These are phyloP conservation scores for Cryomyces minteri DNA, from an alignment of 495 filamentous ascomycete genomes.

Conservation along the genomic window DNA sequence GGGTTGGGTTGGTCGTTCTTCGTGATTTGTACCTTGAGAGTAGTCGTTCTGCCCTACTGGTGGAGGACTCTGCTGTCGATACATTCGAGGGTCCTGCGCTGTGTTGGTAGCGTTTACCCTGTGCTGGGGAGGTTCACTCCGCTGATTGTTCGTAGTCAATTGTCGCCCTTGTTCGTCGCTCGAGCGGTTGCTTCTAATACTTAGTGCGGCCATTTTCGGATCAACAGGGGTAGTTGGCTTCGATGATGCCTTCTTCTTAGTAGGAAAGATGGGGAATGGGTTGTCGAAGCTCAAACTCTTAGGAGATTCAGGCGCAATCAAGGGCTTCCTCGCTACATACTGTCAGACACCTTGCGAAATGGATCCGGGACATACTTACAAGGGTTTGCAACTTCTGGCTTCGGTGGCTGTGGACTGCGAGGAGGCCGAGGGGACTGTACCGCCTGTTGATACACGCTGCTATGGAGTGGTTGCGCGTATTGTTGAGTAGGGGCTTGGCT, in stretches of 20 bases:
- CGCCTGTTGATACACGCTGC: not conserved
- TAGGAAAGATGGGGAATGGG: conserved; percentile 14
- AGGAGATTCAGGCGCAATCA: not conserved
- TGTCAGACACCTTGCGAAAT: too few species aligned
- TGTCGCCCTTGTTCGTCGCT: conserved; percentile 1
- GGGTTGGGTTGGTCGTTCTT: too few species aligned
- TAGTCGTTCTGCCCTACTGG: too few species aligned
- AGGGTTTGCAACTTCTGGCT: not conserved
- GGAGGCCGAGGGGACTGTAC: not conserved
- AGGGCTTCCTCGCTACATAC: too few species aligned
- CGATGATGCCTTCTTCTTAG: conserved; percentile 2
- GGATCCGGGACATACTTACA: not conserved
- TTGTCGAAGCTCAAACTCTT: conserved; percentile 9
- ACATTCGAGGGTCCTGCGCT: too few species aligned
- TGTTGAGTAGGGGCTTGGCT: too few species aligned
- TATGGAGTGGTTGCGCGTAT: too few species aligned
- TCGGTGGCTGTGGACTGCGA: not conserved
- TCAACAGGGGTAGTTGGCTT: not conserved
- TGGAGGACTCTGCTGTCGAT: too few species aligned
- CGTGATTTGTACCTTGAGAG: too few species aligned
- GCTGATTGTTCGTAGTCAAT: not conserved
- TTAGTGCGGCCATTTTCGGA: not conserved
- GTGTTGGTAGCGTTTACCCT: too few species aligned
- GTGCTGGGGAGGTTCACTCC: too few species aligned
- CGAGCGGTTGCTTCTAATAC: conserved; percentile 5